Conservation (phyloP, 306 rosid species). For the Sindora glabra region DNA sequence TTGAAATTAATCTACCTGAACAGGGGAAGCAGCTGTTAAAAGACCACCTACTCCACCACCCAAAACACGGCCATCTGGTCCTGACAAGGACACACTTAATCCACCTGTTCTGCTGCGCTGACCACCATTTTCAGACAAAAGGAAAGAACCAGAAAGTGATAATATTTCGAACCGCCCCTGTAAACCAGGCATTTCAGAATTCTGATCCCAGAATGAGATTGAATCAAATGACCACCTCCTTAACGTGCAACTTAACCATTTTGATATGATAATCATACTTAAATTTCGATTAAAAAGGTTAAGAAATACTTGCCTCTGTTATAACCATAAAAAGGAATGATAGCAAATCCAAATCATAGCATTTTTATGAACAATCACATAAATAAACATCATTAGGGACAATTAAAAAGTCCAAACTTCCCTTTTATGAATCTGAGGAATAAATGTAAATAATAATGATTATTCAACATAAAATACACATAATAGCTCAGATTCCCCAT, state of each 20-base stretch:
- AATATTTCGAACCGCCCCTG: conserved; percentile 80
- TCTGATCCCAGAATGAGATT: background rate
- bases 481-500: too few relatives aligned
- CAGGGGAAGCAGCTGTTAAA: conserved; percentile 65
- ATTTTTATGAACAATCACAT: background rate
- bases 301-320: too few relatives aligned
- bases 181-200: background rate
- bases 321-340: background rate
- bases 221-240: background rate
- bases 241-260: background rate
- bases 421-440: background rate
- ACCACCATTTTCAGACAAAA: conserved; percentile 35
- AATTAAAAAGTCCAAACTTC: background rate
- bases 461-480: too few relatives aligned
- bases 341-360: background rate
- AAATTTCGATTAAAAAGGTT: too few relatives aligned
- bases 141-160: conserved; percentile 60
- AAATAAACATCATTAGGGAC: background rate
- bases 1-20: conserved; percentile 46
- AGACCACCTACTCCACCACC: conserved; percentile 72
- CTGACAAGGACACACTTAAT: conserved; percentile 54
- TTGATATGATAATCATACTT: background rate
- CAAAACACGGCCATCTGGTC: conserved; percentile 66
- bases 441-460: background rate
- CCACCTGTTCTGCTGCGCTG: conserved; percentile 47